These are phyloP conservation scores for Backusella westeae DNA, from an alignment of 192 early-diverging fungal species.

Conservation along the genomic window DNA sequence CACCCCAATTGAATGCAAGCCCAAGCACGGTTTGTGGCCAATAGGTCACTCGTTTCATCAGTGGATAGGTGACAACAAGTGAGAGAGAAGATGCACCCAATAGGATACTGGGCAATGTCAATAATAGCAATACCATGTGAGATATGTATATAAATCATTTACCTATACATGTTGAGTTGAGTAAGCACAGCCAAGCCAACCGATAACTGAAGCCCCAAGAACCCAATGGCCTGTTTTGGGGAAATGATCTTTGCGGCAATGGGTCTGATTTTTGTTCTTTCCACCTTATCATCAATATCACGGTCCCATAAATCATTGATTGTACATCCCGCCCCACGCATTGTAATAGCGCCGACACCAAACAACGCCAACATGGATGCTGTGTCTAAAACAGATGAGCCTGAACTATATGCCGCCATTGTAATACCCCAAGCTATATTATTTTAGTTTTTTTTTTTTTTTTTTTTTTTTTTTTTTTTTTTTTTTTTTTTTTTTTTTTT, in stretches of 20 bases:
- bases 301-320: constrained; percentile 97
- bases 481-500: constrained; percentile 25
- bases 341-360: constrained; percentile 81
- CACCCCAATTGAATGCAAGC: constrained; percentile 93
- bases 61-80: constrained; percentile 78
- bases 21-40: constrained; percentile 92
- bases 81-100: constrained; percentile 80
- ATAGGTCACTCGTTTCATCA: constrained; percentile 95
- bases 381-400: constrained; percentile 52
- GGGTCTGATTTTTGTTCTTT: constrained; percentile 78
- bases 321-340: constrained; percentile 96
- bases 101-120: constrained; percentile 51
- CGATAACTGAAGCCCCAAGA: constrained; percentile 76
- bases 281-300: constrained; percentile 85
- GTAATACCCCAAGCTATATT: constrained; percentile 67
- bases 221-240: constrained; percentile 66
- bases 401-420: constrained; percentile 62
- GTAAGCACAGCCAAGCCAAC: constrained; percentile 80
- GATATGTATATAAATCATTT: constrained; percentile 1
- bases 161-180: constrained; percentile 90
- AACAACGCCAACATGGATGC: constrained; percentile 74
- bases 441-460: not conserved
- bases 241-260: constrained; percentile 77
- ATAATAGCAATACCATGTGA: not conserved
- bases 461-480: constrained; percentile 34